Conservation (phyloP, 257 asterid genomes). For the Solanum virginianum region DNA sequence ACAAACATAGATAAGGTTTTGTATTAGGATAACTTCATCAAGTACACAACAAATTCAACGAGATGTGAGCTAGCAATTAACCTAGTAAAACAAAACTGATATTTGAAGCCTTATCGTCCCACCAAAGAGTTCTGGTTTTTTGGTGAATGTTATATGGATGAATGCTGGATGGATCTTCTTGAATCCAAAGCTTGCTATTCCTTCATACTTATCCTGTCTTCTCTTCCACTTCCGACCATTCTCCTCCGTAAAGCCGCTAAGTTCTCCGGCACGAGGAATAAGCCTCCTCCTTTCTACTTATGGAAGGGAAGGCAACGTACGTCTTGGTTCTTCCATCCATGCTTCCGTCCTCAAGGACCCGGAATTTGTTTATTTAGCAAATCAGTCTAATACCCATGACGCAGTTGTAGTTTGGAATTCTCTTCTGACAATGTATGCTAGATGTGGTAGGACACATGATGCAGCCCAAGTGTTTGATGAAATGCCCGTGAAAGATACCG, state of each 20-base stretch:
- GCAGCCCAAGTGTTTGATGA: conserved; percentile 68
- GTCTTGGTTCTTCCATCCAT: conserved; percentile 58
- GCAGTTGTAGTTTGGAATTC: conserved; percentile 37
- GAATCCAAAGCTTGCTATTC: not conserved
- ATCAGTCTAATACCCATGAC: not conserved
- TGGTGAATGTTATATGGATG: conserved; percentile 35
- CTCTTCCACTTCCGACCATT: conserved; percentile 3
- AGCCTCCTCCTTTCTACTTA: conserved; percentile 32
- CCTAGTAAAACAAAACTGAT: too few species aligned
- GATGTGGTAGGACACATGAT: conserved; percentile 21
- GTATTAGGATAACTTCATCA: too few species aligned
- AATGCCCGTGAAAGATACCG: conserved; percentile 55
- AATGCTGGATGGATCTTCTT: conserved; percentile 23
- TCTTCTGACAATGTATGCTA: conserved; percentile 35
- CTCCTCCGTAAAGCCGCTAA: conserved; percentile 1
- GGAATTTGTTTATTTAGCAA: not conserved
- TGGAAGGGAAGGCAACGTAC: conserved; percentile 44
- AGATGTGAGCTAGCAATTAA: too few species aligned
- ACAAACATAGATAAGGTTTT: too few species aligned
- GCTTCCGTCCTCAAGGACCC: conserved; percentile 52
- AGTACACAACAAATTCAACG: too few species aligned
- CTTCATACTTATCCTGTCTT: conserved; percentile 1
- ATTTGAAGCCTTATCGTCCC: not conserved
- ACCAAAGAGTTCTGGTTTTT: not conserved
- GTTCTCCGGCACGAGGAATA: conserved; percentile 18